Base-by-base conservation (phyloP, 106 monocot species). In the Platanthera guangdongensis region DNA sequence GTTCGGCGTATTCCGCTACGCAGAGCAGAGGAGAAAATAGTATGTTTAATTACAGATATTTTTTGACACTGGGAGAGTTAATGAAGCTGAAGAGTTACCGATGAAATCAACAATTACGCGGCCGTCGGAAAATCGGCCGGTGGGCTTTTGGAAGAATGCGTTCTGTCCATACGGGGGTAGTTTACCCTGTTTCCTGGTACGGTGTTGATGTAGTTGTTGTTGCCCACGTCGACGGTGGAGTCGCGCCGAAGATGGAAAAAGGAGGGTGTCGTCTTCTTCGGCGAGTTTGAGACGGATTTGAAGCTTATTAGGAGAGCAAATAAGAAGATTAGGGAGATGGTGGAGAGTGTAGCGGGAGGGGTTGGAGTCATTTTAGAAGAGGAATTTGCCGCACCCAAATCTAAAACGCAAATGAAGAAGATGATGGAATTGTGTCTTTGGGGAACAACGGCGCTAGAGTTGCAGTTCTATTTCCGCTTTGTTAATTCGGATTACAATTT, bases 181-280 rank as follows among this genome's bases (percentile, higher is more conserved):
- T 73, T 63, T 8, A 73, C 79, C 39, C 59, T 79, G 73, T 25
- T 59, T 57, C 49, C 73, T 0, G 50, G 47, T 60, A 79, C 28
- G 60, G 79, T 79, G 47, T 60, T 63, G 30, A 79, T 74, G 63
- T 79, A 79, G 51, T 79, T 79, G 51, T 79, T 79, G 79, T 79
- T 79, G 30, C 79, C 79, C 3, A 22, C 9, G 16, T 73, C 73
- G 9, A 79, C 79, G 2, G 73, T 71, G 32, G 79, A 73, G 63
- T 79, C 79, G 5, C 79, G 5, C 79, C 79, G 25, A 79, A 79
- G 73, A 79, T 74, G 79, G 79, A 73, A 79, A 15, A 79, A 79
- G 50, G 79, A 59, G 7, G 78, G 9, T 2, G 55, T 54, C 15
- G 16, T 32, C 7, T 21, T 30, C 73, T 51, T 52, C 52, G 73